phyloP scores from a whole-genome alignment of 768 basidiomycete genomes.

The Coprinellus micaceus region DNA sequence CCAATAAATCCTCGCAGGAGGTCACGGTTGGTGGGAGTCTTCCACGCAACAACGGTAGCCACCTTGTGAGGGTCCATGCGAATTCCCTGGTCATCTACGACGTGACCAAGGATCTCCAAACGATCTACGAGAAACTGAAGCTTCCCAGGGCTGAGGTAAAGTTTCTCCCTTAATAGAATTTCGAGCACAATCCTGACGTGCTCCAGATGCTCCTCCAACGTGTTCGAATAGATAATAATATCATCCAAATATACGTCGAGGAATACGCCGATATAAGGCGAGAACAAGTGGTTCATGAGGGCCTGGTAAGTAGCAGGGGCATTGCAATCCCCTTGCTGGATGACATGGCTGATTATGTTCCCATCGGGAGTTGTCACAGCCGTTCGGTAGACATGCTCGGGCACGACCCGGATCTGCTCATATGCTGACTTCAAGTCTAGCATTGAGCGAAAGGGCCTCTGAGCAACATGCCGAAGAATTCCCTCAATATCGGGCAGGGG shows the following conservation, averaged over 20 bases:
- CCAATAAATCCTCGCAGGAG: constrained; percentile 13
- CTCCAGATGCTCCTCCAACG: constrained; percentile 27
- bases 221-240: constrained; percentile 17
- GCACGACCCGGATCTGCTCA: constrained; percentile 35
- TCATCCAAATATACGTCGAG: constrained; percentile 14
- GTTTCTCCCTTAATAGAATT: constrained; percentile 17
- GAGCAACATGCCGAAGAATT: constrained; percentile 27
- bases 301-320: constrained; percentile 43
- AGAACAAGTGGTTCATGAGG: constrained; percentile 40
- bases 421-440: constrained; percentile 41
- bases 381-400: constrained; percentile 26
- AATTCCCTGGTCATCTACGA: constrained; percentile 31
- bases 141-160: constrained; percentile 21
- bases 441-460: constrained; percentile 31
- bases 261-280: constrained; percentile 1
- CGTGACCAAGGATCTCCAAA: constrained; percentile 29
- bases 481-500: constrained; percentile 40
- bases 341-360: constrained; percentile 33
- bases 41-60: constrained; percentile 21
- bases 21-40: no score
- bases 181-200: constrained; percentile 22
- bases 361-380: constrained; percentile 36
- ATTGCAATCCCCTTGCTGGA: constrained; percentile 46
- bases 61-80: constrained; percentile 37
- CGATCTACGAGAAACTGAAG: constrained; percentile 9